These are phyloP conservation scores for Camelina sativa DNA, from an alignment of 345 rosid species.

Conservation along the genomic window DNA sequence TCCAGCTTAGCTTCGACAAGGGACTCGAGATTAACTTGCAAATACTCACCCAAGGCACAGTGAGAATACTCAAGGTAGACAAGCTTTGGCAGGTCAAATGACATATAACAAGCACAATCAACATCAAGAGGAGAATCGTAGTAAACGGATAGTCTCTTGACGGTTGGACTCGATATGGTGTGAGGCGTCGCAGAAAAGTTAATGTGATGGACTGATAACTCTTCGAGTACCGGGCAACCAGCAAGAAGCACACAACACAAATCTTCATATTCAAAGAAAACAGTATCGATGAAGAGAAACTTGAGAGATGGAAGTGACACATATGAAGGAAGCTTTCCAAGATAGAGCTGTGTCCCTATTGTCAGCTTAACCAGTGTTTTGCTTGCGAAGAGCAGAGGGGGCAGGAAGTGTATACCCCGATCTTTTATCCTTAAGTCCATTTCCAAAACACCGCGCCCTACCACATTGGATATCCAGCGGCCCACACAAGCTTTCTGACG, in stretches of 20 bases:
- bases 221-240: slow-evolving; percentile 27
- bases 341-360: not conserved
- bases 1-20: slow-evolving; percentile 14
- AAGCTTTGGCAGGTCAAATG: slow-evolving; percentile 9
- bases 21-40: not conserved
- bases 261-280: too few species aligned
- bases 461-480: slow-evolving; percentile 9
- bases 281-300: too few species aligned
- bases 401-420: not conserved
- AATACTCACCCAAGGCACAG: not conserved
- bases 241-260: too few species aligned
- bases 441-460: slow-evolving; percentile 10
- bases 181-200: not conserved
- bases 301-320: too few species aligned
- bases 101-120: not conserved
- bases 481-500: not conserved
- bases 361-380: slow-evolving; percentile 25
- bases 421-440: not conserved
- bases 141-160: slow-evolving; percentile 14
- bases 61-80: not conserved
- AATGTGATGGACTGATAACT: not conserved
- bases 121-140: too few species aligned
- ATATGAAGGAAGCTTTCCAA: not conserved
- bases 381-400: slow-evolving; percentile 6
- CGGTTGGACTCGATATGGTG: slow-evolving; percentile 1